phyloP scores from a whole-genome alignment of 1,139 yeast genomes.

The Kodamaea derodonti region DNA sequence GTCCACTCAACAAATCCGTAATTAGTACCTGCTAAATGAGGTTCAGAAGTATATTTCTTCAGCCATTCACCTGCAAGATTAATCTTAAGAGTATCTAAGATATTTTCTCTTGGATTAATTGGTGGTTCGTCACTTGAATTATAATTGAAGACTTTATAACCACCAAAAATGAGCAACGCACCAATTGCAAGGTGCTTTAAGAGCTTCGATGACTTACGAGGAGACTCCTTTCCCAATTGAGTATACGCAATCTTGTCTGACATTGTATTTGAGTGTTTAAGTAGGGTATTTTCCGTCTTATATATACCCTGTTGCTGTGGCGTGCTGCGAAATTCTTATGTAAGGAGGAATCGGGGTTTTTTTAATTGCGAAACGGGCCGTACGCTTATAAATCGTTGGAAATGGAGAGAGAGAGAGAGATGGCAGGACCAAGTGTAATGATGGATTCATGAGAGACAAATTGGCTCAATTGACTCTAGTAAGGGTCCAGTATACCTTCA shows the following conservation, averaged over 20 bases:
- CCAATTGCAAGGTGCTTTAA: not conserved
- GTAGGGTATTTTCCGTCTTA: too few relatives aligned
- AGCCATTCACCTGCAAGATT: conserved; percentile 35
- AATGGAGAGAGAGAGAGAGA: too few relatives aligned
- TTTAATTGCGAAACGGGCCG: too few relatives aligned
- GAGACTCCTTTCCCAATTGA: conserved; percentile 1
- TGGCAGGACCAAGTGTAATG: too few relatives aligned
- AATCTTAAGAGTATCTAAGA: conserved; percentile 16
- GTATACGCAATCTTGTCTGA: conserved; percentile 5
- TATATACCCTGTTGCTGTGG: too few relatives aligned
- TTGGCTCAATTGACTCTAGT: too few relatives aligned
- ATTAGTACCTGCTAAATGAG: conserved; percentile 41
- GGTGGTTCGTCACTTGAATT: not conserved
- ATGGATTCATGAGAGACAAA: too few relatives aligned
- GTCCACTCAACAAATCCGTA: conserved; percentile 39
- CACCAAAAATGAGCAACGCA: not conserved
- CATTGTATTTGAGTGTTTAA: too few relatives aligned
- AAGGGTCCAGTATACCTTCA: too few relatives aligned
- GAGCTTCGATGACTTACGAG: not conserved
- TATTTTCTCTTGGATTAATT: conserved; percentile 9
- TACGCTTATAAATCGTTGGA: too few relatives aligned
- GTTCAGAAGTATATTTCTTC: conserved; percentile 27
- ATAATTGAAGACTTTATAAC: not conserved
- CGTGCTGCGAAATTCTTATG: too few relatives aligned
- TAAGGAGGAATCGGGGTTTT: too few relatives aligned